phyloP scores from a whole-genome alignment of 2,329 filamentous ascomycete genomes.

The Colletotrichum sp. region DNA sequence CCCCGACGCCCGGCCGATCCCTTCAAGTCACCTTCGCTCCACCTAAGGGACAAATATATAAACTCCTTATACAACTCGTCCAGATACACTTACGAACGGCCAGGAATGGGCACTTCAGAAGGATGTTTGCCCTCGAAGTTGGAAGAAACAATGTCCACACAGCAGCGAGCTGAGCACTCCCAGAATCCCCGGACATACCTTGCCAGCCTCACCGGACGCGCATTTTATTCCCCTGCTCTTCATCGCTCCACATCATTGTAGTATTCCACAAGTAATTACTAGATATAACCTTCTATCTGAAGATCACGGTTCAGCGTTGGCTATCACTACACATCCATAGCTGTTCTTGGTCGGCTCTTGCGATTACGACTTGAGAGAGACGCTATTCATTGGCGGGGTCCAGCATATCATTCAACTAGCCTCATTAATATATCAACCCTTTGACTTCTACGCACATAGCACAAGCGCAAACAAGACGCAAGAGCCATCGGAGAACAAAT shows the following conservation, averaged over 20 bases:
- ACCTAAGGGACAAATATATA: too few species aligned
- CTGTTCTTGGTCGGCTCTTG: neutral
- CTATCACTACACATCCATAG: neutral
- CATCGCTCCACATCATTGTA: neutral
- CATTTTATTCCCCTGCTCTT: neutral
- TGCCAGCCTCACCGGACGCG: rapidly evolving
- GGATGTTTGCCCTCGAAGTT: neutral
- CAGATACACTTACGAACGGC: too few species aligned
- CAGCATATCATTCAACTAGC: neutral
- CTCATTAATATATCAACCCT: neutral
- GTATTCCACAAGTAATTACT: neutral
- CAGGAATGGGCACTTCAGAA: too few species aligned
- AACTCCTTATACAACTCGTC: too few species aligned
- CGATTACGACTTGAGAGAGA: rapidly evolving
- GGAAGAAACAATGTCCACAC: rapidly evolving
- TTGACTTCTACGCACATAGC: rapidly evolving
- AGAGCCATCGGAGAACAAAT: too few species aligned
- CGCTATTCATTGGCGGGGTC: rapidly evolving
- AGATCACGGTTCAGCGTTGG: neutral
- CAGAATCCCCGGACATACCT: neutral
- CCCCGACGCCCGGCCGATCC: too few species aligned
- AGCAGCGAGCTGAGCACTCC: neutral
- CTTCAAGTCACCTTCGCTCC: too few species aligned
- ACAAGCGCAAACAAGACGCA: neutral
- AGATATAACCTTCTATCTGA: neutral